Evolutionary conservation across 257 asterid genomes (phyloP), one percentile per base, ranked within the genome.

Genomic region (Nicotiana benthamiana): DNA sequence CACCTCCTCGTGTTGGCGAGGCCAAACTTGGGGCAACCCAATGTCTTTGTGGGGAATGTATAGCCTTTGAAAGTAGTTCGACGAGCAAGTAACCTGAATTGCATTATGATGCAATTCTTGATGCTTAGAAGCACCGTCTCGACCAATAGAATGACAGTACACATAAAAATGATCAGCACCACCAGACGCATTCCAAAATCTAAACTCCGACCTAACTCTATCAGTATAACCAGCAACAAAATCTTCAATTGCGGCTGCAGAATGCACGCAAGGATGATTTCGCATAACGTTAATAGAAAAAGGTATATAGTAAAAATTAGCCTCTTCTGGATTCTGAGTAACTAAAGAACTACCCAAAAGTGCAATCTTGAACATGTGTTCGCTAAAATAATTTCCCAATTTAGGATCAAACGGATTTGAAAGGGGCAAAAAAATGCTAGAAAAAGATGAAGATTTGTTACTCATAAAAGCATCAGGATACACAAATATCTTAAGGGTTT

Each of bases 21-120:
- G 98, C 98, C 98, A 92, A 77, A 93, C 86, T 85, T 93, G 97
- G 75, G 98, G 97, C 77, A 93, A 60, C 7, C 92, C 86, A 2
- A 92, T 81, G 67, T 93, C 98, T 84, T 91, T 92, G 79, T 92
- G 97, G 8, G 96, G 82, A 65, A 89, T 60, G 66, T 90, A 92
- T 7, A 90, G 88, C 91, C 94, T 89, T 89, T 92, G 97, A 80
- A 93, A 93, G 81, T 93, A 93, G 87, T 86, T 93, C 40, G 97
- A 90, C 0, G 96, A 93, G 72, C 97, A 93, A 32, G 93, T 88
- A 59, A 92, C 63, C 82, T 93, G 97, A 51, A 93, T 85, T 3
- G 93, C 94, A 43, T 92, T 90, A 79, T 89, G 90, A 79, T 48
- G 90, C 82, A 92, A 62, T 11, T 34, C 88, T 30, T 52, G 79